Evolutionary conservation across 2,329 filamentous ascomycete genomes (phyloP).

Genomic region (Arthrobotrys entomopaga): DNA sequence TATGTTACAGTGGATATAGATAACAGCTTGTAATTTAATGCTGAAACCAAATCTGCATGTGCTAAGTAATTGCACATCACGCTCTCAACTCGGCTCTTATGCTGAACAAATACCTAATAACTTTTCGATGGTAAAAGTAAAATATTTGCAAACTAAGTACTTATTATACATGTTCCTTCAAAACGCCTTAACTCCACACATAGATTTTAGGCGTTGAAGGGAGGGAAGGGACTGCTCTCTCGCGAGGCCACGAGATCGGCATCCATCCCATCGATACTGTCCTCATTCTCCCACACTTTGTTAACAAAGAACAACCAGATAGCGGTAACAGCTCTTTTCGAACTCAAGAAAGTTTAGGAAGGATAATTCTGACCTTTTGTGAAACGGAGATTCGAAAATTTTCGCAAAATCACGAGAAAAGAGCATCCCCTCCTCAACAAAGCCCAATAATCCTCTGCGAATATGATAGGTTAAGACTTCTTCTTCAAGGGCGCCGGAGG

Average conservation of each 20-base stretch:
- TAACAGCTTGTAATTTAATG: no score
- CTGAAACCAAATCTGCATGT: no score
- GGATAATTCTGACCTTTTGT: constrained; percentile 54
- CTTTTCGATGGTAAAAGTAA: not conserved
- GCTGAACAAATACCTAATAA: no score
- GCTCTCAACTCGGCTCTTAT: no score
- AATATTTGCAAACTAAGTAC: constrained; percentile 4
- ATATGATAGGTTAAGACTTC: constrained; percentile 20
- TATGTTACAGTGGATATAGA: no score
- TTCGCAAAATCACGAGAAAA: constrained; percentile 9
- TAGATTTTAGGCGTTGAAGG: constrained; percentile 6
- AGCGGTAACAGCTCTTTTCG: constrained; percentile 26
- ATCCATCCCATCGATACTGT: constrained; percentile 31
- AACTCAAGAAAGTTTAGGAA: constrained; percentile 38
- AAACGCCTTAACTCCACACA: constrained; percentile 43
- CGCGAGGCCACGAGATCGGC: no score
- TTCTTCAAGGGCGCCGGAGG: constrained; percentile 57
- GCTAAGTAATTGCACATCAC: no score
- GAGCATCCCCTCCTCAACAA: not conserved
- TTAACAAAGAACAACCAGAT: constrained; percentile 55
- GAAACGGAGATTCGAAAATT: not conserved
- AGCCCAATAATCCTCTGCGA: not conserved
- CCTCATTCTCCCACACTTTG: constrained; percentile 41
- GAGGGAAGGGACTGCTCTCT: no score
- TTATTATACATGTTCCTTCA: constrained; percentile 43